Evolutionary conservation across 345 rosid species (phyloP).

Genomic region (Brassica carinata): DNA sequence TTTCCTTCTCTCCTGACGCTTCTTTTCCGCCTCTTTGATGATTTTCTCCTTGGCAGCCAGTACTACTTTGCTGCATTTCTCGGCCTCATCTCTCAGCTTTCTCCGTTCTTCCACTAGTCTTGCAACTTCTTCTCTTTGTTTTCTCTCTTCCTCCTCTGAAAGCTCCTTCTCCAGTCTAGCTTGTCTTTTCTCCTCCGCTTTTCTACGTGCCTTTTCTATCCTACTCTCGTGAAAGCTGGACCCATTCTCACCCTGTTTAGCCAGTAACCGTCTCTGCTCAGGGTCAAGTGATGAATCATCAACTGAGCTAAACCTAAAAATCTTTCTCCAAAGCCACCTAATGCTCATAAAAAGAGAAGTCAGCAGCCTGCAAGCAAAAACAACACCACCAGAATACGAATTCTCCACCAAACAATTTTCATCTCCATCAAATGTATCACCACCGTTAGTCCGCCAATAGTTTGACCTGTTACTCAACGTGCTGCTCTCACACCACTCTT

Average conservation of each 20-base stretch:
- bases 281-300: conserved; percentile 63
- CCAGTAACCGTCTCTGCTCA: conserved; percentile 62
- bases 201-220: conserved; percentile 89
- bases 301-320: conserved; percentile 69
- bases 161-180: conserved; percentile 90
- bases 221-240: conserved; percentile 67
- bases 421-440: conserved; percentile 58
- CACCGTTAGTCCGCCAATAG: too few species aligned
- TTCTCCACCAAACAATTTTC: conserved; percentile 80
- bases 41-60: conserved; percentile 59
- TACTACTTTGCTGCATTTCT: conserved; percentile 55
- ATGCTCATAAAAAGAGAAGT: conserved; percentile 83
- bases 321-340: conserved; percentile 93
- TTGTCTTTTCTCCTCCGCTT: conserved; percentile 96
- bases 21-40: conserved; percentile 71
- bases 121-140: conserved; percentile 95
- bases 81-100: conserved; percentile 85
- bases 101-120: conserved; percentile 93
- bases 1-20: conserved; percentile 80
- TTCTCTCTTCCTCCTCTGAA: conserved; percentile 91
- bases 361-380: conserved; percentile 57
- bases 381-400: conserved; percentile 71
- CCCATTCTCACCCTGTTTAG: conserved; percentile 73
- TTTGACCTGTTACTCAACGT: conserved; percentile 46
- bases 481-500: conserved; percentile 81